Percentiles rank a stretch among this genome's conserved stretches.
These are phyloP conservation scores for Kwoniella dendrophila DNA, from an alignment of 768 basidiomycete genomes.

Conservation along the genomic window DNA sequence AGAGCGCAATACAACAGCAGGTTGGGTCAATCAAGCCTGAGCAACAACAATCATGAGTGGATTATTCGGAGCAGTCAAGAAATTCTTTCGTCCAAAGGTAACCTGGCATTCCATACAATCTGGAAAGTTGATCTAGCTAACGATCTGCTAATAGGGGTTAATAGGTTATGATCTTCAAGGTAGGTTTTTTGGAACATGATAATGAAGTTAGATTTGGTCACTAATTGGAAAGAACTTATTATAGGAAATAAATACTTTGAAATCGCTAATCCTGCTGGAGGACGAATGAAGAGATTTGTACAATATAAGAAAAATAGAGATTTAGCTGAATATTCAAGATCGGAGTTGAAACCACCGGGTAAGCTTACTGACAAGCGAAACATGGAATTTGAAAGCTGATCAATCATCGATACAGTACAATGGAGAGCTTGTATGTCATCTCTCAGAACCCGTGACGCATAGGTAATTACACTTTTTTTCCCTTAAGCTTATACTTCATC, in stretches of 20 bases:
- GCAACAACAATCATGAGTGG: constrained; percentile 4
- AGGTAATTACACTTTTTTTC: background rate
- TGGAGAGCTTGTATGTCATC: constrained; percentile 44
- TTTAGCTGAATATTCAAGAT: constrained; percentile 43
- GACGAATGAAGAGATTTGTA: constrained; percentile 41
- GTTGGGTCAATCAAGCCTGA: background rate
- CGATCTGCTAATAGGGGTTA: constrained; percentile 5
- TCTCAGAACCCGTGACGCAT: too few species aligned
- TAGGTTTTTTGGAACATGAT: background rate
- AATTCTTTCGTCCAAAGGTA: constrained; percentile 19
- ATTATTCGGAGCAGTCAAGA: constrained; percentile 14
- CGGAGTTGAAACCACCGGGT: constrained; percentile 41
- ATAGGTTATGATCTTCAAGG: constrained; percentile 45
- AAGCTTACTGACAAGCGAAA: constrained; percentile 11
- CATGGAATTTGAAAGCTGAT: background rate
- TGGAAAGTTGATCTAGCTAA: background rate
- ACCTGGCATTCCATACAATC: background rate
- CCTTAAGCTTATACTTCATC: constrained; percentile 8
- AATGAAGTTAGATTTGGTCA: background rate
- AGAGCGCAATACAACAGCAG: background rate
- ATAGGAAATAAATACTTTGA: constrained; percentile 48
- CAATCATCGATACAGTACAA: constrained; percentile 33
- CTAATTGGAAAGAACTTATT: background rate
- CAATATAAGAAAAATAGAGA: constrained; percentile 41
- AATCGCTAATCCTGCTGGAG: constrained; percentile 40